Base-by-base conservation (phyloP, 305 asterid genomes). In the Nicotiana rustica region DNA sequence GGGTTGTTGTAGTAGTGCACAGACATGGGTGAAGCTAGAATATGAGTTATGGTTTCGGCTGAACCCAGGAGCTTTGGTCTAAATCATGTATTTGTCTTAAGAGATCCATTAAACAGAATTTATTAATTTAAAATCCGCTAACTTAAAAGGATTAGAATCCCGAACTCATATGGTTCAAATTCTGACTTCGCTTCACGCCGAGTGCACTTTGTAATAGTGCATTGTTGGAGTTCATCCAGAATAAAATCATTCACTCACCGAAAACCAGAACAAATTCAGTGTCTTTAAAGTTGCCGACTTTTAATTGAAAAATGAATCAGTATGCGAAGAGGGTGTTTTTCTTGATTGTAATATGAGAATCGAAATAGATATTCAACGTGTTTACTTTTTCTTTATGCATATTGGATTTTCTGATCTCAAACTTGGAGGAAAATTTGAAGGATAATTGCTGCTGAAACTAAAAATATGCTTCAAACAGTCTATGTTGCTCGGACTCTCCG, bases 371-470 rank as follows among this genome's bases (percentile, higher is more conserved):
- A n/a, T 55, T 76, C n/a, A 5, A 17, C 55, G 15, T 55, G 5
- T 29, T 31, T 55, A 17, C n/a, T 17, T 31, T 8, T 55, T 76
- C 17, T 15, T 5, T 55, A 4, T 76, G 52, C 49, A 10, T 55
- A 10, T 55, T 55, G 56, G 66, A 31, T 47, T 76, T 38, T 76
- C 49, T 76, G 17, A 31, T 35, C 29, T 55, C 31, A 55, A 56
- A 55, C 31, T 15, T 76, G 66, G 66, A 55, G 49, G 66, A 76
- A 52, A 55, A 76, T 14, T 29, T 55, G 80, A 75, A 52, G 66
- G 66, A 76, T 31, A 55, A 29, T 10, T 55, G 7, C 80, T 76
- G 31, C 79, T 62, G 60, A 18, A 81, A 55, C 29, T 14, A 8
- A 67, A 38, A 77, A 55, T 77, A 69, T 78, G 76, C 36, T 80